Evolutionary conservation across 2,329 filamentous ascomycete species (phyloP).

Genomic region (Diplocarpon mali): DNA sequence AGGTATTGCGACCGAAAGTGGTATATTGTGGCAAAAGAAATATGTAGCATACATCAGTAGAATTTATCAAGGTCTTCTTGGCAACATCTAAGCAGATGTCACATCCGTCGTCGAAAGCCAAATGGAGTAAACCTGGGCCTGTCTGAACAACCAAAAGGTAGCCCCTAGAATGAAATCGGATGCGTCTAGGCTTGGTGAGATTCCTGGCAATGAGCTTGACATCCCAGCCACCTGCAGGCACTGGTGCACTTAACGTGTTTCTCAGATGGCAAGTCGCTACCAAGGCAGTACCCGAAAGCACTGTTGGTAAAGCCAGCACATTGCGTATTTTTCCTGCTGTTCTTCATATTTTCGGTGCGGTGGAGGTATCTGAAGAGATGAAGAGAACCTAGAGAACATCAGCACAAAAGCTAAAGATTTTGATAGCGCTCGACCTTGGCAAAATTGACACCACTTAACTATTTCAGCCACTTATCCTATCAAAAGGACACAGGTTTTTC

Average conservation of each 20-base stretch:
- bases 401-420: too few species aligned
- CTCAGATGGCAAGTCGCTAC: slow-evolving; percentile 12
- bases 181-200: slow-evolving; percentile 21
- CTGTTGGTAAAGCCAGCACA: slow-evolving; percentile 1
- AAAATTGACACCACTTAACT: too few species aligned
- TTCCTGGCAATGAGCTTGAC: slow-evolving; percentile 21
- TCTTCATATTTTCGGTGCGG: slow-evolving; percentile 5
- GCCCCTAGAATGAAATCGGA: slow-evolving; percentile 25
- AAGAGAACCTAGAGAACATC: background rate
- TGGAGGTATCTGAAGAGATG: background rate
- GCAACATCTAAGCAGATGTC: slow-evolving; percentile 16
- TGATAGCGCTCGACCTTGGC: too few species aligned
- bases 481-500: too few species aligned
- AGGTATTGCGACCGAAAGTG: background rate
- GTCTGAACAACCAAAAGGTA: slow-evolving; percentile 25
- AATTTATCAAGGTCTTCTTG: slow-evolving; percentile 17
- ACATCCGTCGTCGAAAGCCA: too few species aligned
- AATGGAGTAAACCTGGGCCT: slow-evolving; percentile 21
- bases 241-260: slow-evolving; percentile 16
- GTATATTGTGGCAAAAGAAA: background rate
- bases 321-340: slow-evolving; percentile 1
- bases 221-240: slow-evolving; percentile 21
- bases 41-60: slow-evolving; percentile 8
- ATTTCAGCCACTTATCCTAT: too few species aligned
- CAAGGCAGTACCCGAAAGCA: slow-evolving; percentile 1